These are phyloP conservation scores for Pelargonium nanum DNA, from an alignment of 345 rosid genomes.

Conservation along the genomic window DNA sequence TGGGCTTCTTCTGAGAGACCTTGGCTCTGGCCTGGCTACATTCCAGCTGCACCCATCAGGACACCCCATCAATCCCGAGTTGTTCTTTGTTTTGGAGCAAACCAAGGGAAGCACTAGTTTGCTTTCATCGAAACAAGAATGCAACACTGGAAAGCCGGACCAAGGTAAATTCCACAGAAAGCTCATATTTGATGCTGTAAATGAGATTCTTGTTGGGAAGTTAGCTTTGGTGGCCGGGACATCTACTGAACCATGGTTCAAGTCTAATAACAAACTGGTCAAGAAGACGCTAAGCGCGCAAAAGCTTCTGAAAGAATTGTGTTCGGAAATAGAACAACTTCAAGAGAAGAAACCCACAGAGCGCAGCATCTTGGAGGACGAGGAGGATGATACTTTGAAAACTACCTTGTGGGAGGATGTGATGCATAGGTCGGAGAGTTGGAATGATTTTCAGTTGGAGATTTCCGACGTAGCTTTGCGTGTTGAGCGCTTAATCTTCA, in stretches of 20 bases:
- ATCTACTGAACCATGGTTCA: conserved; percentile 41
- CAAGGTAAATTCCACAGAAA: conserved; percentile 54
- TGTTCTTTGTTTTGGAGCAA: conserved; percentile 83
- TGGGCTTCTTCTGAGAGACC: conserved; percentile 80
- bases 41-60: conserved; percentile 86
- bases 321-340: conserved; percentile 51
- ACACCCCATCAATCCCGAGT: conserved; percentile 77
- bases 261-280: conserved; percentile 35
- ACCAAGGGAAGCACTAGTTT: conserved; percentile 52
- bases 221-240: conserved; percentile 29
- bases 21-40: conserved; percentile 44
- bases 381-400: conserved; percentile 47
- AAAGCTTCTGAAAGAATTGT: conserved; percentile 66
- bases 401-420: conserved; percentile 57
- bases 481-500: conserved; percentile 70
- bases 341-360: conserved; percentile 32
- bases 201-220: conserved; percentile 66
- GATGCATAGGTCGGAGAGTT: conserved; percentile 46
- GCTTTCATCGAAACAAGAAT: conserved; percentile 38
- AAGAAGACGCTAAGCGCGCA: conserved; percentile 59
- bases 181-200: conserved; percentile 77
- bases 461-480: conserved; percentile 54
- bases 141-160: conserved; percentile 22
- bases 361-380: conserved; percentile 26
- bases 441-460: conserved; percentile 48